These are phyloP conservation scores for Aspergillus hiratsukae DNA, from an alignment of 2,329 filamentous ascomycete species.

Conservation along the genomic window DNA sequence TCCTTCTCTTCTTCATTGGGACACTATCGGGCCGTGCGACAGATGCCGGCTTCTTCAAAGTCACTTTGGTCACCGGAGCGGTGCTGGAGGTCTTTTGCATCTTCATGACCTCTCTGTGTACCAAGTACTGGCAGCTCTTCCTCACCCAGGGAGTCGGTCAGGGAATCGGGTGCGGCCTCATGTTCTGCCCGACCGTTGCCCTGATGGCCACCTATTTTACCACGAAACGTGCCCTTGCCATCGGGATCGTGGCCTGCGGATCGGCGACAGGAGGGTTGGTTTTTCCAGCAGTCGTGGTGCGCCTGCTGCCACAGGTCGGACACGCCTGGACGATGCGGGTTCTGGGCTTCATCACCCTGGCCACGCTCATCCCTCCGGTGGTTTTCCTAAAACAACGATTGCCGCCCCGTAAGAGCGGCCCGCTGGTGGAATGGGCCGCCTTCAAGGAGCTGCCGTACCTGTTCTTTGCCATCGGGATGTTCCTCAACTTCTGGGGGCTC, in stretches of 20 bases:
- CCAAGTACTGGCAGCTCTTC: conserved; percentile 48
- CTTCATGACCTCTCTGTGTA: conserved; percentile 49
- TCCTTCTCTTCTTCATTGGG: conserved; percentile 48
- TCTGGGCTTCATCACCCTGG: conserved; percentile 57
- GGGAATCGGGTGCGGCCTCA: conserved; percentile 52
- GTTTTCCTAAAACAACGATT: conserved; percentile 48
- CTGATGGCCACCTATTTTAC: conserved; percentile 59
- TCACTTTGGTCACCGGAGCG: conserved; percentile 40
- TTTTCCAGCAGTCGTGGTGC: conserved; percentile 56
- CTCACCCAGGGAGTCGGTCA: conserved; percentile 53
- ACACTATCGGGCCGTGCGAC: conserved; percentile 50
- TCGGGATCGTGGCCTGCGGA: conserved; percentile 57
- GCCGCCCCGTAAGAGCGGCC: conserved; percentile 47
- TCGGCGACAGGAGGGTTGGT: conserved; percentile 60
- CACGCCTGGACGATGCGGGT: conserved; percentile 63
- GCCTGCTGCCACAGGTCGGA: conserved; percentile 56
- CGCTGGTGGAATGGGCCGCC: conserved; percentile 48
- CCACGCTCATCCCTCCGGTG: conserved; percentile 37
- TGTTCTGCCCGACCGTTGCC: conserved; percentile 53
- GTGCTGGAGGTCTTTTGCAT: conserved; percentile 45
- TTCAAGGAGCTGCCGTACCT: conserved; percentile 50
- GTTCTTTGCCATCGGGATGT: conserved; percentile 40
- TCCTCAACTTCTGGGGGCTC: conserved; percentile 48
- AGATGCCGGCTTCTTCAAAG: conserved; percentile 50
- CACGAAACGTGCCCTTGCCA: conserved; percentile 55